A percentile compares a stretch with the other conserved stretches of the same genome.
Conservation (phyloP, 148 eudicot genomes). For the Linanthus parryae region DNA sequence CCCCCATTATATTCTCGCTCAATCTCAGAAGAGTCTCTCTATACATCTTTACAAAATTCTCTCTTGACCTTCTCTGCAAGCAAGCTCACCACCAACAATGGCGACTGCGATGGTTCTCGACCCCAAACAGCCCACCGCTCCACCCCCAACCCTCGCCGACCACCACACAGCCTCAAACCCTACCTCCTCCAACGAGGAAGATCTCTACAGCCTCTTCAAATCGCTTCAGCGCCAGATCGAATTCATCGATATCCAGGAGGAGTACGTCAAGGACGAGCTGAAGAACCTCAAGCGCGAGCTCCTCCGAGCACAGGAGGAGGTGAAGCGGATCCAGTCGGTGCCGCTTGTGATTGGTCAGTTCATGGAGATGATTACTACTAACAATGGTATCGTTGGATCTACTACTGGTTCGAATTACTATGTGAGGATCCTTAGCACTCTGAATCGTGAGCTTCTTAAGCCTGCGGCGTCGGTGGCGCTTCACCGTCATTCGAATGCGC, state of each 20-base stretch:
- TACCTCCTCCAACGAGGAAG: slow-evolving; percentile 42
- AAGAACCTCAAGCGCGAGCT: slow-evolving; percentile 78
- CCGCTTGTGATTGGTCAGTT: slow-evolving; percentile 88
- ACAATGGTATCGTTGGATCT: slow-evolving; percentile 81
- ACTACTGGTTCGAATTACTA: slow-evolving; percentile 88
- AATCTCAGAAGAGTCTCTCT: too few relatives aligned
- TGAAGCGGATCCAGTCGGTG: slow-evolving; percentile 78
- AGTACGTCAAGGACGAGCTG: slow-evolving; percentile 83
- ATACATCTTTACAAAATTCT: too few relatives aligned
- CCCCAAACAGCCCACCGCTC: slow-evolving; percentile 31
- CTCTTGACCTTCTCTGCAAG: too few relatives aligned
- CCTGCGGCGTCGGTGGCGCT: slow-evolving; percentile 78
- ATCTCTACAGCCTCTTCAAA: slow-evolving; percentile 61
- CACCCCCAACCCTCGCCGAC: slow-evolving; percentile 9
- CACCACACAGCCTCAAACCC: slow-evolving; percentile 12
- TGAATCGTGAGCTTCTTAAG: slow-evolving; percentile 70
- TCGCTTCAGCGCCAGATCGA: slow-evolving; percentile 62
- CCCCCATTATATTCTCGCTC: too few relatives aligned
- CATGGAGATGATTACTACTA: slow-evolving; percentile 90
- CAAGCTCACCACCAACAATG: slow-evolving; percentile 23
- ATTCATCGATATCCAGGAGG: slow-evolving; percentile 80
- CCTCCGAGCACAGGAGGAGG: slow-evolving; percentile 81
- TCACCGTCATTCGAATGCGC: slow-evolving; percentile 82
- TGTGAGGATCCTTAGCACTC: slow-evolving; percentile 72
- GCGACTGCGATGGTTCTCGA: slow-evolving; percentile 54